A percentile compares a stretch with the other conserved stretches of the same genome.
These are phyloP conservation scores for Asterionellopsis glacialis DNA, from an alignment of 108 stramenopile species.

Conservation along the genomic window DNA sequence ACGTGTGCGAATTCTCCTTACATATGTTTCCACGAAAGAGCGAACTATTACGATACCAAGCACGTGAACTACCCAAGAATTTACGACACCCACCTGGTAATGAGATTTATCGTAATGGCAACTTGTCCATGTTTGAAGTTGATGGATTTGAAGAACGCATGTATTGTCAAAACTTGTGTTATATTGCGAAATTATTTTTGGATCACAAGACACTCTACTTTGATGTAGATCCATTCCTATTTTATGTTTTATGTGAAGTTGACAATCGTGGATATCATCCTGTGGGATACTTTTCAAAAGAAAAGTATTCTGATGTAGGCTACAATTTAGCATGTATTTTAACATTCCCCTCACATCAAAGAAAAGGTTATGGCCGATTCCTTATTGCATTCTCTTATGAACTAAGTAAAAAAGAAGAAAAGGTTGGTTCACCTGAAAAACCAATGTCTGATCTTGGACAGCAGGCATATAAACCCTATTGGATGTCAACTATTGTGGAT, in stretches of 20 bases:
- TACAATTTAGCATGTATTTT: slow-evolving; percentile 99
- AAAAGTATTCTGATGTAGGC: slow-evolving; percentile 97
- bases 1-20: slow-evolving; percentile 96
- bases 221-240: slow-evolving; percentile 97
- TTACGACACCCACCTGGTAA: slow-evolving; percentile 86
- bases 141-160: slow-evolving; percentile 94
- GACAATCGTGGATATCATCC: slow-evolving; percentile 89
- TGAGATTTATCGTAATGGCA: slow-evolving; percentile 68
- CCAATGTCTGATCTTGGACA: slow-evolving; percentile 98
- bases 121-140: slow-evolving; percentile 88
- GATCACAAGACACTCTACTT: slow-evolving; percentile 99
- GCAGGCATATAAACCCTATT: slow-evolving; percentile 93
- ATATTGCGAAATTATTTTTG: slow-evolving; percentile 97
- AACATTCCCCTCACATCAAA: slow-evolving; percentile 97
- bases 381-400: slow-evolving; percentile 98
- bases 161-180: slow-evolving; percentile 97
- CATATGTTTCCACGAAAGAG: slow-evolving; percentile 86
- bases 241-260: slow-evolving; percentile 96
- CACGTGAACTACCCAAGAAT: slow-evolving; percentile 39
- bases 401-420: slow-evolving; percentile 94
- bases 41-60: slow-evolving; percentile 88
- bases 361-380: slow-evolving; percentile 98
- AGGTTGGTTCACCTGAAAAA: slow-evolving; percentile 97
- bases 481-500: slow-evolving; percentile 87
- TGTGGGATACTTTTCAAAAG: slow-evolving; percentile 99